Conservation (phyloP, 2,329 filamentous ascomycete species). For the Penicillium italicum region DNA sequence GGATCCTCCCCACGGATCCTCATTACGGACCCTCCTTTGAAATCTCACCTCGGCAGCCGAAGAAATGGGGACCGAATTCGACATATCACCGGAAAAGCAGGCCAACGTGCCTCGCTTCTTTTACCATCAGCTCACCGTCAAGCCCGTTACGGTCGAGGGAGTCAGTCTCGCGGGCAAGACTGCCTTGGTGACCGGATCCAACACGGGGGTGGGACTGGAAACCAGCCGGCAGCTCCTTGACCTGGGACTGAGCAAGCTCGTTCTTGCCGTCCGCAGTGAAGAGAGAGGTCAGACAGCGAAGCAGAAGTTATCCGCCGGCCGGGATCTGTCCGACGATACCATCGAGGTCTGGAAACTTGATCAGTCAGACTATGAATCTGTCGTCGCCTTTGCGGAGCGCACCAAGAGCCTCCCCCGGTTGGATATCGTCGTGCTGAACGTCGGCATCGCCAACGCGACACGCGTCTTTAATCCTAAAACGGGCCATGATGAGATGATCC, state of each 20-base stretch:
- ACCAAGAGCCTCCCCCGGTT: conserved; percentile 37
- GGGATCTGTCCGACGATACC: conserved; percentile 29
- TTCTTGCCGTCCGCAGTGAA: conserved; percentile 48
- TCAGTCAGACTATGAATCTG: conserved; percentile 46
- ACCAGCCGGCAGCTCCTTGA: conserved; percentile 41
- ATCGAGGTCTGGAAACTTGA: conserved; percentile 53
- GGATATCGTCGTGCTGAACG: conserved; percentile 49
- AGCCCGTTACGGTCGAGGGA: not conserved
- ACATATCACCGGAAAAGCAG: not conserved
- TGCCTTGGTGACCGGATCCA: conserved; percentile 51
- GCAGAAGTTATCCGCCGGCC: conserved; percentile 24
- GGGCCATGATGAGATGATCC: conserved; percentile 29
- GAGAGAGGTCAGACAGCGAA: conserved; percentile 46
- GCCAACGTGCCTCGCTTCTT: conserved; percentile 6
- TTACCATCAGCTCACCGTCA: conserved; percentile 14
- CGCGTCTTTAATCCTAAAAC: conserved; percentile 11
- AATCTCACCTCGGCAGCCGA: not conserved
- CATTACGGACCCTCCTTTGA: no score
- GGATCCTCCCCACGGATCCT: no score
- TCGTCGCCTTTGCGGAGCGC: conserved; percentile 42
- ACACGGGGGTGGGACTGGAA: conserved; percentile 50
- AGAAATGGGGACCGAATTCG: not conserved
- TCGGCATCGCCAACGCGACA: conserved; percentile 32
- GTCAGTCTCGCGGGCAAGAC: conserved; percentile 31
- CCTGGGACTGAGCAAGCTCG: conserved; percentile 42